Percentiles rank a stretch among this genome's conserved stretches.
Evolutionary conservation across 176 grass and related monocot genomes (phyloP).

Genomic region (Luzula sylvatica): DNA sequence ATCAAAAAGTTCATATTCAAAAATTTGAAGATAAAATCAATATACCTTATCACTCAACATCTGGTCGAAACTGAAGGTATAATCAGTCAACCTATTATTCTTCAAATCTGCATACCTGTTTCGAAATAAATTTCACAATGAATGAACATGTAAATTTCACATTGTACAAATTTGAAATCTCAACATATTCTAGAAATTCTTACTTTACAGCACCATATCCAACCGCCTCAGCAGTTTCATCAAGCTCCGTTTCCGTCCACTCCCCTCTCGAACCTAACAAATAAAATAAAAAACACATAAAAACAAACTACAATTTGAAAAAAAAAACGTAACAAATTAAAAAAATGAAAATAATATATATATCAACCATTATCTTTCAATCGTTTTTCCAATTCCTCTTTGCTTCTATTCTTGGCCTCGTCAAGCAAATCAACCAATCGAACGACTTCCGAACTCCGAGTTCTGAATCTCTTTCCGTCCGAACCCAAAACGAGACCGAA

Average conservation of each 20-base stretch:
- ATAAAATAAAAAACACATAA: background rate
- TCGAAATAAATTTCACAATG: constrained; percentile 1
- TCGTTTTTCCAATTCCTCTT: constrained; percentile 56
- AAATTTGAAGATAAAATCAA: background rate
- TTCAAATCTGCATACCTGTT: constrained; percentile 95
- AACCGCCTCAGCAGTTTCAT: constrained; percentile 79
- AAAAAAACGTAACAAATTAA: too few relatives aligned
- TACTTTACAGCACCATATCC: constrained; percentile 98
- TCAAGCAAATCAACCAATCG: constrained; percentile 80
- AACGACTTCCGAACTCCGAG: constrained; percentile 78
- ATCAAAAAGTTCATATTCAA: too few relatives aligned
- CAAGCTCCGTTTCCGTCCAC: constrained; percentile 85
- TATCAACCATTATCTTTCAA: constrained; percentile 58
- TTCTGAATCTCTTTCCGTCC: constrained; percentile 85
- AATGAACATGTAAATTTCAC: background rate
- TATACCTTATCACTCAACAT: constrained; percentile 93
- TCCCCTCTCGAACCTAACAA: constrained; percentile 53
- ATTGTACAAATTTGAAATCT: constrained; percentile 1
- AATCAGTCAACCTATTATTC: constrained; percentile 92
- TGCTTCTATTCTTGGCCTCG: constrained; percentile 79
- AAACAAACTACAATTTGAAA: too few relatives aligned
- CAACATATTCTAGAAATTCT: constrained; percentile 21
- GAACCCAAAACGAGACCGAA: constrained; percentile 94
- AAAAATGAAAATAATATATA: too few relatives aligned
- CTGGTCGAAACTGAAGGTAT: constrained; percentile 92